Conservation (phyloP, 2,329 filamentous ascomycete genomes). For the Fusarium paranaense region DNA sequence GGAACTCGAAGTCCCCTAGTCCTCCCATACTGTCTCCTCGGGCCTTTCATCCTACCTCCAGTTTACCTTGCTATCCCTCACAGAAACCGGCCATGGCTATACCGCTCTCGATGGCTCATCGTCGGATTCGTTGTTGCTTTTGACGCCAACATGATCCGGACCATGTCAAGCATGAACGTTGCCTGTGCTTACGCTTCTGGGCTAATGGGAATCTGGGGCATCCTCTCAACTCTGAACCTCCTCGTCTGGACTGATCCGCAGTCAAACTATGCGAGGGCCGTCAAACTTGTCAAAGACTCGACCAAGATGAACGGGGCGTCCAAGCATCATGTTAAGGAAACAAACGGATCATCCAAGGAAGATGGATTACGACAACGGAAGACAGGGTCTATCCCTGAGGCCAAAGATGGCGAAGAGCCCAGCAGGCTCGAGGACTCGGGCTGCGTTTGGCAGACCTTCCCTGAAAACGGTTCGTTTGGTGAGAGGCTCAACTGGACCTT, state of each 20-base stretch:
- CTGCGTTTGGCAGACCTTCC: constrained; percentile 72
- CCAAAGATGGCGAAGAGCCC: neutral
- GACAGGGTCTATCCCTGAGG: neutral
- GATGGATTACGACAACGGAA: constrained; percentile 37
- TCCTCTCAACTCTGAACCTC: constrained; percentile 61
- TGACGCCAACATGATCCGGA: constrained; percentile 55
- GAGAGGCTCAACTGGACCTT: constrained; percentile 66
- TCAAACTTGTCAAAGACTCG: constrained; percentile 46
- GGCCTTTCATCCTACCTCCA: constrained; percentile 60
- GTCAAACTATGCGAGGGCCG: constrained; percentile 65
- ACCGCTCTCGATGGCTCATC: constrained; percentile 61
- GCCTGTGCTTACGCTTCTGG: constrained; percentile 64
- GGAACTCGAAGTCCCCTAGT: constrained; percentile 61
- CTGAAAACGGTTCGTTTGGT: constrained; percentile 59
- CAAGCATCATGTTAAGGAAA: neutral
- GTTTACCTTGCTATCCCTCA: constrained; percentile 70
- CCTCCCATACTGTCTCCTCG: constrained; percentile 63
- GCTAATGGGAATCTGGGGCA: constrained; percentile 62
- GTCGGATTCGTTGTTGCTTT: constrained; percentile 57
- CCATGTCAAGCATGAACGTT: constrained; percentile 63
- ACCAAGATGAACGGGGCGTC: neutral
- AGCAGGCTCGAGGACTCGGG: constrained; percentile 50
- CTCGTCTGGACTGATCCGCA: constrained; percentile 68
- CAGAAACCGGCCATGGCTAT: constrained; percentile 61
- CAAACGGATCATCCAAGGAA: neutral